Conservation (phyloP, 2,329 filamentous ascomycete species). For the Zasmidium angulare region DNA sequence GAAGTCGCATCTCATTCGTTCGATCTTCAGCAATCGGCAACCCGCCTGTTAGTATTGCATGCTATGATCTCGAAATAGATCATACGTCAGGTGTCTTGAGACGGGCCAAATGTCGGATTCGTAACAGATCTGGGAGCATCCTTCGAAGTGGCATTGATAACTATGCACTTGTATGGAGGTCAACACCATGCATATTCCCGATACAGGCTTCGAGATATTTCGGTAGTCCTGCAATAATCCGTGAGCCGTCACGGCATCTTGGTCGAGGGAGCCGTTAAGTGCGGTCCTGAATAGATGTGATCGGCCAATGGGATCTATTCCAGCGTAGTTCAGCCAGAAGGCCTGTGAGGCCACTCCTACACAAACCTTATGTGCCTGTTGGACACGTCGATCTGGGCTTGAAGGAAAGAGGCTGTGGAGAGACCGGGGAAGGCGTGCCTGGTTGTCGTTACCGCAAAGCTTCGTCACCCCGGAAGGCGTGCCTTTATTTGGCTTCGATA, state of each 20-base stretch:
- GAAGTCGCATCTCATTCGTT: background rate
- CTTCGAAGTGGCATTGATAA: background rate
- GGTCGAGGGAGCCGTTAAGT: background rate
- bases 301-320: background rate
- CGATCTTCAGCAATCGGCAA: background rate
- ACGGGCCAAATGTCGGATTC: background rate
- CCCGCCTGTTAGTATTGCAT: background rate
- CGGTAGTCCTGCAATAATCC: background rate
- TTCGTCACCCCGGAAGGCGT: background rate
- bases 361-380: background rate
- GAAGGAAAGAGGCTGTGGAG: background rate
- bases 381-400: background rate
- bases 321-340: background rate
- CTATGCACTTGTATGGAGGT: background rate
- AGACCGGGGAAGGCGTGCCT: background rate
- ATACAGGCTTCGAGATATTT: background rate
- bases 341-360: background rate
- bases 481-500: background rate
- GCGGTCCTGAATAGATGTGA: background rate
- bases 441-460: background rate
- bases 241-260: background rate
- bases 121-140: background rate
- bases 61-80: background rate
- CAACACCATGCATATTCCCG: background rate
- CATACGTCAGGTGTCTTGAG: background rate